Base-by-base conservation (phyloP, 2,329 filamentous ascomycete genomes). In the Penicillium sp. region DNA sequence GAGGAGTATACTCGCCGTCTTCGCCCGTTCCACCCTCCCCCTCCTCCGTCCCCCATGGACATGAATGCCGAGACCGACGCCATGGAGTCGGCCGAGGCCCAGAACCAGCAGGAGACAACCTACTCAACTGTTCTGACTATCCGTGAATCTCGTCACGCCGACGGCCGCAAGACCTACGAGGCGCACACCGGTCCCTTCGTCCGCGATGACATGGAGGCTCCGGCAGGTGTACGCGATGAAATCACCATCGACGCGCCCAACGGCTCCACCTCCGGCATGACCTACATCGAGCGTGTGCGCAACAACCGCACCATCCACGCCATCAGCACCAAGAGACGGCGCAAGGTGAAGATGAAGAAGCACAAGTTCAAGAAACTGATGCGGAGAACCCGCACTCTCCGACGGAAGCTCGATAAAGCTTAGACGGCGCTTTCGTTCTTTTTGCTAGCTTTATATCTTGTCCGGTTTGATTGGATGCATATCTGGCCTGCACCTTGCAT, bases 351-450 rank as follows among this genome's bases (percentile, higher is more conserved):
- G 81, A 98, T 98, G 90, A 98, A 98, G 86, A 98, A 97, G 81
- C 91, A 97, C 80, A 98, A 98, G 83, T 95, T 95, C 72, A 97
- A 96, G 89, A 98, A 98, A 81, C 76, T 97, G 55, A 89, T 95
- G 86, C 87, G 85, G 77, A 80, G 82, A 69, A 96, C 91, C 61
- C 81, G 91, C 66, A 91, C 87, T 64, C 69, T 89, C 74, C 84
- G 91, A 64, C 82, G 89, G 64, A 94, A 90, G 74, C 75, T 93
- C 59, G 87, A 86, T 59, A 79, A 82, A 60, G 72, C 78, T 37
- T 68, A 57, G 47, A 58, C 37, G 20, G 19, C 11, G 32, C 33
- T 38, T 50, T 45, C 17, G 39, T 46, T 36, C 36, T 26, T 46
- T 28, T 43, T 30, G 19, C n/a, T n/a, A n/a, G n/a, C 33, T 40